These are phyloP conservation scores for Canavalia gladiata DNA, from an alignment of 306 rosid species.

Conservation along the genomic window DNA sequence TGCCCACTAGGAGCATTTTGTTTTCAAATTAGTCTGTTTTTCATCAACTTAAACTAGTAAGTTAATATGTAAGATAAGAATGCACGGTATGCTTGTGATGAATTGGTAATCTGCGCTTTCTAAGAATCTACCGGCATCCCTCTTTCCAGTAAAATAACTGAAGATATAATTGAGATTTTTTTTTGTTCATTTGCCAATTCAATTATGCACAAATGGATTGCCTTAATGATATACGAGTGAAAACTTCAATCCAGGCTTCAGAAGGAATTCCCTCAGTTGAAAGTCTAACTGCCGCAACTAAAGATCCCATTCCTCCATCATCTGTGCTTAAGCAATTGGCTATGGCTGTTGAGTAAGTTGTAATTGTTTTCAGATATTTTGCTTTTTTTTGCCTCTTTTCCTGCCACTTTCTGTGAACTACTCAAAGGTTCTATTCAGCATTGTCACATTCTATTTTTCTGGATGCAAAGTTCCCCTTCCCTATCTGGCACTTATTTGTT, in stretches of 20 bases:
- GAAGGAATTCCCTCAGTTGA: conserved; percentile 82
- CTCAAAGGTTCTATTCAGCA: conserved; percentile 10
- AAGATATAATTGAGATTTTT: conserved; percentile 25
- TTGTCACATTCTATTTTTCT: conserved; percentile 27
- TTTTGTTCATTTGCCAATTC: conserved; percentile 27
- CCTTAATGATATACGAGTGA: conserved; percentile 41
- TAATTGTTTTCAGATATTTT: conserved; percentile 42
- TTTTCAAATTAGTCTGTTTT: conserved; percentile 7
- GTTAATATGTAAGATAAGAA: conserved; percentile 16
- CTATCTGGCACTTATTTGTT: conserved; percentile 26
- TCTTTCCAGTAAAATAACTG: conserved; percentile 23
- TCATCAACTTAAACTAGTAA: conserved; percentile 23
- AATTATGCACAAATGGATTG: conserved; percentile 31
- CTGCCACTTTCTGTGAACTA: conserved; percentile 34
- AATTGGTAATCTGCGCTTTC: conserved; percentile 21
- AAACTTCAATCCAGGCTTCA: conserved; percentile 60
- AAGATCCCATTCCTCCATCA: conserved; percentile 75
- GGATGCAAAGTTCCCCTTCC: conserved; percentile 14
- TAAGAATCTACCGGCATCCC: conserved; percentile 10
- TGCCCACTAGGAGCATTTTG: conserved; percentile 27
- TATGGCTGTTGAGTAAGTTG: conserved; percentile 87
- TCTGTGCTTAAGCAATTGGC: conserved; percentile 88
- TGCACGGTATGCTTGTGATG: conserved; percentile 33
- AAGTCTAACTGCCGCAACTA: conserved; percentile 66
- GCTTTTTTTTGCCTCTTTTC: conserved; percentile 35